Conservation (phyloP, 2,329 filamentous ascomycete genomes). For the Colletotrichum aenigma region DNA sequence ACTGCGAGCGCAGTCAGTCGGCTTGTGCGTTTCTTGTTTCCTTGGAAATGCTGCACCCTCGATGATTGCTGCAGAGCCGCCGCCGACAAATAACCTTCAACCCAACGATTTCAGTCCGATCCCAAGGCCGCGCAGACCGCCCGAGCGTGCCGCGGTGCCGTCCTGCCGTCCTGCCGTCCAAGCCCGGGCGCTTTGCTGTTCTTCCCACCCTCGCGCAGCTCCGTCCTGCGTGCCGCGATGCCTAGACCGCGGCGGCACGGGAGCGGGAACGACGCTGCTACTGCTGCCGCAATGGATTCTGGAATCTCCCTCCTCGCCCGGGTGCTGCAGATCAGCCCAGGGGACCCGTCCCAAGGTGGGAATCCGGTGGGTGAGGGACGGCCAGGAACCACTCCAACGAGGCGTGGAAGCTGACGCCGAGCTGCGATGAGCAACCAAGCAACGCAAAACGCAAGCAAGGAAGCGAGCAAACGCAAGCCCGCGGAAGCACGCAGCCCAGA, state of each 20-base stretch:
- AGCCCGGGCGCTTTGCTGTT: neutral
- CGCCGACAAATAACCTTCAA: neutral
- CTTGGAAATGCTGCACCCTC: neutral
- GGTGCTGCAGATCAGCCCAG: neutral
- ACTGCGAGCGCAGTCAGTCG: neutral
- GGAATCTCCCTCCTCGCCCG: neutral
- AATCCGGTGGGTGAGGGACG: neutral
- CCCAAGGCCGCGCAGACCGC: neutral
- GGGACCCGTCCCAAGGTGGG: neutral
- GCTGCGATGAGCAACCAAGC: neutral
- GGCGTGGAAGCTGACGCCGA: neutral
- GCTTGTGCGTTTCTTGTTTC: neutral
- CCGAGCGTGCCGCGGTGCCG: constrained; percentile 14
- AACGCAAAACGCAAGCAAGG: neutral
- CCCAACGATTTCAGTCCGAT: neutral
- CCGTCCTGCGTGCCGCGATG: neutral
- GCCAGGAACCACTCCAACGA: neutral
- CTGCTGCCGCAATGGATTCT: neutral
- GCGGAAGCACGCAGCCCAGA: neutral
- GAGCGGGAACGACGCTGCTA: neutral
- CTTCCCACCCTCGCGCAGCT: neutral
- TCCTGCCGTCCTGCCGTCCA: constrained; percentile 12
- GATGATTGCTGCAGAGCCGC: neutral
- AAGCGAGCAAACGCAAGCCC: neutral
- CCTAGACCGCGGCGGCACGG: neutral